Conservation (phyloP, 164 flowering plant species). For the Aristolochia californica region DNA sequence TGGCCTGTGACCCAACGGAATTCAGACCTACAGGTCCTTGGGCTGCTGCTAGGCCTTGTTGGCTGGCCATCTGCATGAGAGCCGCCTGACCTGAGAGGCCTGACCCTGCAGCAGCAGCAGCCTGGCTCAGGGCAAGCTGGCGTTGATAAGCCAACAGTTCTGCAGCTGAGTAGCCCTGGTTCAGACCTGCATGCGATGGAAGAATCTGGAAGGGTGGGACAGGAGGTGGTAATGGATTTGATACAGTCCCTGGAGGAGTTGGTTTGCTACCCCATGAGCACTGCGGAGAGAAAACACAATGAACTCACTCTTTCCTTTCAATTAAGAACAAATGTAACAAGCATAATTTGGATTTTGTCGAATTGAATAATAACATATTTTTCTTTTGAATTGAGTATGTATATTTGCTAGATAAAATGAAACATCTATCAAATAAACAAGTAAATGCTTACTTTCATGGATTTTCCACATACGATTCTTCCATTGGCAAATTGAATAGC, state of each 20-base stretch:
- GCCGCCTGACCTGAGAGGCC: slow-evolving; percentile 41
- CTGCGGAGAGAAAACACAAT: slow-evolving; percentile 37
- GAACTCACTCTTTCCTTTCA: background rate
- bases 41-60: slow-evolving; percentile 55
- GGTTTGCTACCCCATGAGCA: slow-evolving; percentile 99
- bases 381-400: too few species aligned
- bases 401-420: too few species aligned
- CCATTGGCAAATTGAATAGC: slow-evolving; percentile 94
- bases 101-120: slow-evolving; percentile 63
- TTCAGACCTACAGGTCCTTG: slow-evolving; percentile 57
- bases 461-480: slow-evolving; percentile 60
- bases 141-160: slow-evolving; percentile 79
- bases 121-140: slow-evolving; percentile 82
- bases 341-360: too few species aligned
- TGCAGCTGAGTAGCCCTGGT: slow-evolving; percentile 39
- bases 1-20: slow-evolving; percentile 52
- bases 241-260: slow-evolving; percentile 83
- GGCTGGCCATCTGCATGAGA: slow-evolving; percentile 65
- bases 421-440: background rate
- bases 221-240: slow-evolving; percentile 93
- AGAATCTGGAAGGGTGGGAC: slow-evolving; percentile 54
- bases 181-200: slow-evolving; percentile 11
- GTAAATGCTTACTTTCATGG: slow-evolving; percentile 51
- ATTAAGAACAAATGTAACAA: too few species aligned
- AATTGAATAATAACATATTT: too few species aligned